phyloP scores from a whole-genome alignment of 1,139 yeast species.

The Pichia sp. region DNA sequence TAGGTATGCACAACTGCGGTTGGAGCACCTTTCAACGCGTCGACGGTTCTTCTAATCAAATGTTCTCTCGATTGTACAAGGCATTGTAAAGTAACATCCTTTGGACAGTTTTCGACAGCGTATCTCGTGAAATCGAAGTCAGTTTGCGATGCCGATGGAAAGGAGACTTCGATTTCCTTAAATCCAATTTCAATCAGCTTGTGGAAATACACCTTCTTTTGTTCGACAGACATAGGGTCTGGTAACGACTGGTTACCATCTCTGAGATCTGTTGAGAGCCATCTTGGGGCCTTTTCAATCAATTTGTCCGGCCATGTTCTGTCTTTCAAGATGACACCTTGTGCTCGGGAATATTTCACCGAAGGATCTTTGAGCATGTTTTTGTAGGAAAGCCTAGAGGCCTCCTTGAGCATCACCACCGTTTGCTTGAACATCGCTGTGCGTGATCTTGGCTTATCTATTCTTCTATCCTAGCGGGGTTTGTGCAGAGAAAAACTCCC shows the following conservation, averaged over 20 bases:
- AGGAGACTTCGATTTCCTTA: slow-evolving; percentile 94
- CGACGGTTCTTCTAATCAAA: slow-evolving; percentile 83
- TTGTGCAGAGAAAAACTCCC: too few species aligned
- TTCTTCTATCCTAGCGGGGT: not conserved
- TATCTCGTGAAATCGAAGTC: slow-evolving; percentile 94
- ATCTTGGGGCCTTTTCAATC: slow-evolving; percentile 82
- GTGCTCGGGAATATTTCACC: slow-evolving; percentile 65
- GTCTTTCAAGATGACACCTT: slow-evolving; percentile 62
- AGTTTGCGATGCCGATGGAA: slow-evolving; percentile 93
- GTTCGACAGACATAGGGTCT: slow-evolving; percentile 91
- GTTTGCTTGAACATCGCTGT: slow-evolving; percentile 29
- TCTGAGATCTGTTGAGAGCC: slow-evolving; percentile 94
- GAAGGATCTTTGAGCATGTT: slow-evolving; percentile 72
- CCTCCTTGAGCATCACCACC: slow-evolving; percentile 25
- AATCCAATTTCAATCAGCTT: slow-evolving; percentile 85
- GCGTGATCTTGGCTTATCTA: not conserved
- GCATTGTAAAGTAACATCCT: slow-evolving; percentile 86
- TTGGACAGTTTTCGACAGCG: slow-evolving; percentile 90
- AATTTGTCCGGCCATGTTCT: slow-evolving; percentile 85
- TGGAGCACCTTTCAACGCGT: slow-evolving; percentile 83
- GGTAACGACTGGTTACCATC: slow-evolving; percentile 98
- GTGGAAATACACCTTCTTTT: slow-evolving; percentile 85
- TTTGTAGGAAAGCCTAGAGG: slow-evolving; percentile 27
- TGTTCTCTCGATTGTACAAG: slow-evolving; percentile 91
- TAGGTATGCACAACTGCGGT: slow-evolving; percentile 87